Base-by-base conservation (phyloP, 805 yeast genomes). In the Barnettozyma vustinii region DNA sequence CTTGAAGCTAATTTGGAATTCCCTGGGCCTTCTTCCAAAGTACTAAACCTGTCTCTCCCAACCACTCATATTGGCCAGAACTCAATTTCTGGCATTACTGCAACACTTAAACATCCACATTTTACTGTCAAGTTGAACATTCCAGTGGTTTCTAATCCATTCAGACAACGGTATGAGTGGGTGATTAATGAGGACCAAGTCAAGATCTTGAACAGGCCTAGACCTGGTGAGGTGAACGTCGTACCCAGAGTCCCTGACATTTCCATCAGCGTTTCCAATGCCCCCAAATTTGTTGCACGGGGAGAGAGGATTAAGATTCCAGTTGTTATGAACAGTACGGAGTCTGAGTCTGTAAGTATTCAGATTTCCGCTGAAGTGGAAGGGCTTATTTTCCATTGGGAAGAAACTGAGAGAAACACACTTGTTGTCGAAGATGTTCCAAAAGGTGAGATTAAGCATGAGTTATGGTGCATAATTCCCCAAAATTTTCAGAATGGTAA, bases 201-300 rank as follows among this genome's bases (percentile, higher is more conserved):
- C 6, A 36, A 53, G 37, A 42, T 56, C 26, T 37, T 64, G 10
- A 51, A 51, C 10, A 46, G 56, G 3, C 19, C 18, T 2, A 50
- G 52, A n/a, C 66, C 68, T 5, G 42, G 42, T 9, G 35, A 47
- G 6, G 50, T 52, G 26, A 66, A 66, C 35, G 61, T 71, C 3
- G 55, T 70, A 8, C 77, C 79, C 15, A 65, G 71, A 44, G 56
- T 65, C 3, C 79, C 79, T 6, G 56, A 65, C 3, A 60, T 68
- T 0, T 59, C 54, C 18, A 56, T 68, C 5, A 41, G 42, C 0
- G 46, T 70, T 7, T 54, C 52, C 1, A 52, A 60, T 19, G 45
- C 61, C 0, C 62, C 65, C 7, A 48, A 51, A 5, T 26, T 33
- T 40, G 69, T 64, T 1, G 61, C 62, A 40, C 55, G 58, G 27